A percentile compares a stretch with the other conserved stretches of the same genome.
phyloP scores from a whole-genome alignment of 345 rosid species.

The Melaleuca quinquenervia region DNA sequence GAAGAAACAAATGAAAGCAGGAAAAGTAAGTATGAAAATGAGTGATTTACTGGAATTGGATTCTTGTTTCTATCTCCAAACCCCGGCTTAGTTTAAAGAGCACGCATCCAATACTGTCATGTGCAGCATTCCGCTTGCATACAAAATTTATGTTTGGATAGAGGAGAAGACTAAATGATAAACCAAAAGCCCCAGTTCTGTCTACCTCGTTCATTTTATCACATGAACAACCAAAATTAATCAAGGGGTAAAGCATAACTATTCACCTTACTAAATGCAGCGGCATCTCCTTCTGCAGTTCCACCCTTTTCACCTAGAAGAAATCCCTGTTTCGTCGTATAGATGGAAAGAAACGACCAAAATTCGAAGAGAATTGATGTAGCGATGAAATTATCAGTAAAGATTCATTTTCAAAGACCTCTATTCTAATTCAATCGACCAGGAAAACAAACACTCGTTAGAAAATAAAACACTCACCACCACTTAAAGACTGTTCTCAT shows the following conservation, averaged over 20 bases:
- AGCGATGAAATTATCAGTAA: background rate
- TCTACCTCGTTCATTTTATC: background rate
- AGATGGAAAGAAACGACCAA: too few species aligned
- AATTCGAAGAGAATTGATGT: background rate
- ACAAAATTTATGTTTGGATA: too few species aligned
- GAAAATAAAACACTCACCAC: too few species aligned
- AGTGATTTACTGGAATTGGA: background rate
- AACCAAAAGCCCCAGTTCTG: background rate
- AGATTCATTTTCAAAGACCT: background rate
- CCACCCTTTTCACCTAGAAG: slow-evolving; percentile 97
- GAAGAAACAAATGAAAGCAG: background rate
- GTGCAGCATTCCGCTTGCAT: too few species aligned
- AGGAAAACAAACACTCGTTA: background rate
- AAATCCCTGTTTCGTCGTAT: too few species aligned
- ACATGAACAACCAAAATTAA: background rate
- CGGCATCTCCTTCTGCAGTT: slow-evolving; percentile 98
- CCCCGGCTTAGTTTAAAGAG: background rate
- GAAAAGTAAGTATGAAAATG: background rate
- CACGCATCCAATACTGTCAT: background rate
- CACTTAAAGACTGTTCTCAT: too few species aligned
- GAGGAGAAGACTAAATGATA: too few species aligned
- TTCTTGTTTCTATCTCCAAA: background rate
- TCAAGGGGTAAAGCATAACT: background rate
- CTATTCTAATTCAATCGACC: background rate
- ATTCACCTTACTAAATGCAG: slow-evolving; percentile 70